phyloP scores from a whole-genome alignment of 164 flowering plant species.

The Magnolia sinica region DNA sequence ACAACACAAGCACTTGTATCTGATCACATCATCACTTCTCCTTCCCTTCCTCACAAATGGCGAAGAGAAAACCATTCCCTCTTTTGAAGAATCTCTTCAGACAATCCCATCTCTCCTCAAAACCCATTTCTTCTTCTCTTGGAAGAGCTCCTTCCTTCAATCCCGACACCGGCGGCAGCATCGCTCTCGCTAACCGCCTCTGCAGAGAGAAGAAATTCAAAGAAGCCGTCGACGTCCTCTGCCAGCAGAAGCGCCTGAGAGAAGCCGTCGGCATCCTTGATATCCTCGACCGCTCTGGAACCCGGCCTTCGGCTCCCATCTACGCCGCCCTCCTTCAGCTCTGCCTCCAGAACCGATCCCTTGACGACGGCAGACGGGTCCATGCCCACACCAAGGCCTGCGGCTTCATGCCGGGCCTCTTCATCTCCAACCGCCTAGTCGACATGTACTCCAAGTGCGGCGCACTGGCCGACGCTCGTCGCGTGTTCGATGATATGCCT shows the following conservation, averaged over 20 bases:
- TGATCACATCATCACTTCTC: background rate
- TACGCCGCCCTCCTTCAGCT: conserved; percentile 23
- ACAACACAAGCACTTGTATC: background rate
- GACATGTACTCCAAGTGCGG: conserved; percentile 21
- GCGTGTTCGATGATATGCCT: conserved; percentile 25
- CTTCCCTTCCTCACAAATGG: too few relatives aligned
- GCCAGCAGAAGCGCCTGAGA: conserved; percentile 22
- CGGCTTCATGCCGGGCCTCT: conserved; percentile 17
- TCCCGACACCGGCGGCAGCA: background rate
- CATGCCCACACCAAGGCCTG: conserved; percentile 16
- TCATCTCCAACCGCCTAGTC: conserved; percentile 21
- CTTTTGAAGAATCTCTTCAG: background rate
- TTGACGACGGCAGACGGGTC: conserved; percentile 24
- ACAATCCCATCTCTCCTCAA: background rate
- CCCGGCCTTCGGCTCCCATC: conserved; percentile 19
- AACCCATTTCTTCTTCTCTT: background rate
- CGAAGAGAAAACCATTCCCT: background rate
- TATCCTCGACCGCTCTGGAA: conserved; percentile 17
- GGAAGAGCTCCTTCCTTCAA: conserved; percentile 3
- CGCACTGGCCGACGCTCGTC: conserved; percentile 11
- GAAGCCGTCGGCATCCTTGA: conserved; percentile 23
- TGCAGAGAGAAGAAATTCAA: conserved; percentile 25
- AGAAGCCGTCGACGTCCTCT: conserved; percentile 25
- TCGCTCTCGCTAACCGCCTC: conserved; percentile 7
- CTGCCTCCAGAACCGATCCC: conserved; percentile 17